These are phyloP conservation scores for Endothia cerciana DNA, from an alignment of 2,329 filamentous ascomycete genomes.

Conservation along the genomic window DNA sequence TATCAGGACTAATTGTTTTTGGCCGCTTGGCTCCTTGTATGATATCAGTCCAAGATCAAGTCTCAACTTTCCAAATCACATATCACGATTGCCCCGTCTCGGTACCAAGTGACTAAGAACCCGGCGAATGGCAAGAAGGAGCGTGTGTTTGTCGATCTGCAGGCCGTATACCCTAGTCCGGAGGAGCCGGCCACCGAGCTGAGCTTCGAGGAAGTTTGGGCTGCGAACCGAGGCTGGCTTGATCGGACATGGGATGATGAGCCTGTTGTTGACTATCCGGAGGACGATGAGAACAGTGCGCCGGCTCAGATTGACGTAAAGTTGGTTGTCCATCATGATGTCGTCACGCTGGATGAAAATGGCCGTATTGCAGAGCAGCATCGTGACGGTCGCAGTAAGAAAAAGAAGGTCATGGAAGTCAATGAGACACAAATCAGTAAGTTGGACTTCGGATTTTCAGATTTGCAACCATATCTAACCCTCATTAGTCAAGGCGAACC, in stretches of 20 bases:
- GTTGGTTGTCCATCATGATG: conserved; percentile 49
- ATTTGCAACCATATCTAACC: not conserved
- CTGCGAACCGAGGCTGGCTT: conserved; percentile 72
- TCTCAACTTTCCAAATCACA: conserved; percentile 64
- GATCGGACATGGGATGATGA: conserved; percentile 58
- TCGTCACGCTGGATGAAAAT: conserved; percentile 61
- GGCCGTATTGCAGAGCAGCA: conserved; percentile 52
- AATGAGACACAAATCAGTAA: conserved; percentile 92
- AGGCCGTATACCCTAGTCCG: conserved; percentile 80
- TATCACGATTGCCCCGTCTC: conserved; percentile 69
- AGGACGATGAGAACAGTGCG: conserved; percentile 34
- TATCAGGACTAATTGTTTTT: conserved; percentile 86
- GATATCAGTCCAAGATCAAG: conserved; percentile 61
- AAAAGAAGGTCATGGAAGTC: conserved; percentile 81
- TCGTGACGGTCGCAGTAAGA: conserved; percentile 59
- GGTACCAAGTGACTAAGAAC: conserved; percentile 81
- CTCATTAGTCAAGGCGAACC: conserved; percentile 81
- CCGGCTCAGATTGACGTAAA: conserved; percentile 42
- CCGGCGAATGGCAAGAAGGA: conserved; percentile 82
- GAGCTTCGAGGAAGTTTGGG: conserved; percentile 91
- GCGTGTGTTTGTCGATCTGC: conserved; percentile 83
- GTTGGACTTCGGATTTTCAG: conserved; percentile 38
- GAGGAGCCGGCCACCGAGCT: conserved; percentile 74
- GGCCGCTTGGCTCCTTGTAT: conserved; percentile 51
- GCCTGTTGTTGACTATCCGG: conserved; percentile 29